Percentiles rank a stretch among this genome's conserved stretches.
Conservation (phyloP, 2,329 filamentous ascomycete species). For the Trichophyton rubrum region DNA sequence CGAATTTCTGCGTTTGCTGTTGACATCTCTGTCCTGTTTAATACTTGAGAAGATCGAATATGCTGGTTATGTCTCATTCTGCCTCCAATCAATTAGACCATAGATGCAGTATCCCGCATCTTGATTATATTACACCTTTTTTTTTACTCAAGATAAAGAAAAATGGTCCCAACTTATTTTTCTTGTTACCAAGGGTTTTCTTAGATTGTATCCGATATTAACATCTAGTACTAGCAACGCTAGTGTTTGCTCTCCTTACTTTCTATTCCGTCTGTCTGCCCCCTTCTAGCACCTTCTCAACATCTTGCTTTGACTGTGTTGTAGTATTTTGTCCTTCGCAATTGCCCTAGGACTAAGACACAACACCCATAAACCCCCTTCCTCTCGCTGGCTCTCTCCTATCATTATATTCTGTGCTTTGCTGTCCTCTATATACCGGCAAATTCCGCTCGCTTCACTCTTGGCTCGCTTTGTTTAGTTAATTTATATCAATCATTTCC, state of each 20-base stretch:
- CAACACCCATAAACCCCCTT: neutral
- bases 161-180: neutral
- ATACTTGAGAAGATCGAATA: neutral
- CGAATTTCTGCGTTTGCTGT: neutral
- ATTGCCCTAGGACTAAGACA: neutral
- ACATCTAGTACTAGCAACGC: neutral
- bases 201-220: neutral
- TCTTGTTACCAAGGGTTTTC: neutral
- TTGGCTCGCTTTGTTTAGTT: neutral
- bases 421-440: neutral
- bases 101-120: neutral
- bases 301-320: neutral
- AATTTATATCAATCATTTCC: too few species aligned
- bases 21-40: neutral
- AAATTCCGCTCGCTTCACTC: neutral
- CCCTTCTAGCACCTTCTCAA: neutral
- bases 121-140: neutral
- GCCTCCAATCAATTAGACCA: neutral
- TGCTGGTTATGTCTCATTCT: neutral
- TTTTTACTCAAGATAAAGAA: neutral
- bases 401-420: neutral
- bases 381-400: neutral
- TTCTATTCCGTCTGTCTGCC: neutral
- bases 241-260: neutral
- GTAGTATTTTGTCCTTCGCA: neutral